Base-by-base conservation (phyloP, 768 basidiomycete species). In the Erythrobasidium yunnanense region DNA sequence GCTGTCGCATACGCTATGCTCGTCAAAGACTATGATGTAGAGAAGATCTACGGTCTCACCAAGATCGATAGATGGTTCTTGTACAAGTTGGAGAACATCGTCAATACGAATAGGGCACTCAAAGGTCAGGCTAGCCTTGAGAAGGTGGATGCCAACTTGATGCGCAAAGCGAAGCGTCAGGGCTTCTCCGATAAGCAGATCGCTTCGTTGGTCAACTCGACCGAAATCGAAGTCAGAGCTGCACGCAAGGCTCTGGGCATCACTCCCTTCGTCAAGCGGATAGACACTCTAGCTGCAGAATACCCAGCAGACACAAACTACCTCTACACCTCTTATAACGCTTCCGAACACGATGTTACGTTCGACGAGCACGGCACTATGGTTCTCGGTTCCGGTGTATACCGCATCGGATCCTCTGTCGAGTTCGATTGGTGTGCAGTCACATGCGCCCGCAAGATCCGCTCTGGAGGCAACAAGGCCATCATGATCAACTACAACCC, bases 391-490 rank as follows among this genome's bases (percentile, higher is more conserved):
- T 89, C 87, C 67, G 95, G 95, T 72, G 95, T 99, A 22, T 97
- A 99, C 78, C 86, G 95, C 67, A 97, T 99, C 71, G 95, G 95
- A 50, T 90, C 87, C 77, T 91, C 88, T 70, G 95, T 99, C 74
- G 95, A 99, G 80, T 99, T 99, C 75, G 95, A 99, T 76, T 99
- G 95, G 95, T 99, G 95, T 76, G 93, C 95, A n/a, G 95, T 99
- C 42, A 96, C 93, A 1, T 97, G 92, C 76, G 90, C 91, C 15
- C 82, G 95, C 67, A 87, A 87, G 75, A 83, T 99, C 60, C 82
- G 91, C 73, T 84, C 87, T 70, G 88, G 90, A 83, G 91, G 92
- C 76, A 86, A 87, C 75, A 85, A 85, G 78, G 96, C 95, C 47
- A 85, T 99, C 79, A 97, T 97, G 93, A 82, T 99, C 82, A 99